Percentiles rank a stretch among this genome's conserved stretches.
Evolutionary conservation across 768 basidiomycete species (phyloP).

Genomic region (Tricholoma sp.): DNA sequence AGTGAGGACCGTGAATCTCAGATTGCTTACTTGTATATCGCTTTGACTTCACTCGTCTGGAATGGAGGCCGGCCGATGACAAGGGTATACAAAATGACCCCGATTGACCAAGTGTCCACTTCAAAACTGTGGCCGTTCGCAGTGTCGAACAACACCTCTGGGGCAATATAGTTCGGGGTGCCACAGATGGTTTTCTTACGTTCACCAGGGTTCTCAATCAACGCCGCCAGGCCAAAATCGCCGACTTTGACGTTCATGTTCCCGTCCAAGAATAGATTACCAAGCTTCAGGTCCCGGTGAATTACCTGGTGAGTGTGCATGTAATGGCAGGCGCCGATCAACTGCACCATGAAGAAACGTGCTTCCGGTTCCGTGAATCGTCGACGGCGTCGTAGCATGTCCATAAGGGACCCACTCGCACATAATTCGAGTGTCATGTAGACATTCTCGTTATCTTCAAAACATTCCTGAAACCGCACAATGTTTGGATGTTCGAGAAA

Average conservation of each 20-base stretch:
- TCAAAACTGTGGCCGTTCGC: conserved; percentile 97
- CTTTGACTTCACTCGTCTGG: conserved; percentile 97
- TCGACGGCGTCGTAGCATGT: conserved; percentile 80
- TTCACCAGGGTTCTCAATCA: conserved; percentile 95
- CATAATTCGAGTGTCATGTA: conserved; percentile 97
- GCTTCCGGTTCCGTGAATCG: conserved; percentile 91
- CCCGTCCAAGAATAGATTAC: conserved; percentile 87
- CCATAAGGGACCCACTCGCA: conserved; percentile 84
- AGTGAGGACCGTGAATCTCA: neutral
- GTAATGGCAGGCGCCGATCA: conserved; percentile 94
- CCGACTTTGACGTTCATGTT: conserved; percentile 97
- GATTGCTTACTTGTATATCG: conserved; percentile 79
- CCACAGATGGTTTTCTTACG: conserved; percentile 99
- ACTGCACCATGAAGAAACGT: conserved; percentile 89
- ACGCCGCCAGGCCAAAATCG: conserved; percentile 94
- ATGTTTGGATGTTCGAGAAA: conserved; percentile 91
- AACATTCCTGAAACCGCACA: conserved; percentile 87
- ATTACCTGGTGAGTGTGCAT: conserved; percentile 98
- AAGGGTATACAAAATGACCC: conserved; percentile 95
- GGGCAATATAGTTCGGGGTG: conserved; percentile 98
- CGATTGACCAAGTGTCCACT: conserved; percentile 97
- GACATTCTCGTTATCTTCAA: conserved; percentile 92
- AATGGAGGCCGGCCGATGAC: conserved; percentile 95
- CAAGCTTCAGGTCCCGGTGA: conserved; percentile 95
- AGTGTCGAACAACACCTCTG: conserved; percentile 94